Evolutionary conservation across 176 grass and related monocot genomes (phyloP).

Genomic region (Chloris gayana): DNA sequence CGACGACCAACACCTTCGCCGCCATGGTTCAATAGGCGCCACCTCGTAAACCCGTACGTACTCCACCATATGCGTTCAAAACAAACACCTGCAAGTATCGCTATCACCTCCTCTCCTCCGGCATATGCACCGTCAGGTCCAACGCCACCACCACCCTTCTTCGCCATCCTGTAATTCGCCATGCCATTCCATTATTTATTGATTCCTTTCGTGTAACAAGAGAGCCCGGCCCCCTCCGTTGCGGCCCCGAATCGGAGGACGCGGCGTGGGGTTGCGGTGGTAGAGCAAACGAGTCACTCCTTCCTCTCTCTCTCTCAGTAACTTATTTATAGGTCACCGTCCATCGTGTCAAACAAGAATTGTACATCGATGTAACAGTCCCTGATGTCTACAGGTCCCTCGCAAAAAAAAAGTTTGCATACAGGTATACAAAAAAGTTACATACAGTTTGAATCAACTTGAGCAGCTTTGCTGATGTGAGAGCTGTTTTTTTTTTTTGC

Average conservation of each 20-base stretch:
- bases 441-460: constrained; percentile 57
- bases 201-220: constrained; percentile 61
- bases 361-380: constrained; percentile 68
- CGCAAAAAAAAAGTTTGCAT: too few relatives aligned
- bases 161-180: constrained; percentile 45
- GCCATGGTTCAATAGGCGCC: constrained; percentile 66
- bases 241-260: constrained; percentile 44
- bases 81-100: constrained; percentile 14
- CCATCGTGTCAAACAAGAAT: constrained; percentile 42
- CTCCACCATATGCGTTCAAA: constrained; percentile 12
- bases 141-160: constrained; percentile 25
- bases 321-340: constrained; percentile 54
- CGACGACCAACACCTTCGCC: constrained; percentile 51
- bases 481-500: constrained; percentile 33
- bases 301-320: constrained; percentile 24
- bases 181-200: constrained; percentile 68
- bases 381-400: constrained; percentile 48
- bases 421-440: constrained; percentile 59
- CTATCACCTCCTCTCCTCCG: background rate
- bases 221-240: constrained; percentile 35
- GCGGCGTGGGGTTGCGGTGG: constrained; percentile 27
- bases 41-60: constrained; percentile 28
- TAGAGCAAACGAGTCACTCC: constrained; percentile 33
- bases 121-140: constrained; percentile 26
- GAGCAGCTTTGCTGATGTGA: constrained; percentile 19